These are phyloP conservation scores for Colletotrichum aenigma DNA, from an alignment of 2,329 filamentous ascomycete genomes.

Conservation along the genomic window DNA sequence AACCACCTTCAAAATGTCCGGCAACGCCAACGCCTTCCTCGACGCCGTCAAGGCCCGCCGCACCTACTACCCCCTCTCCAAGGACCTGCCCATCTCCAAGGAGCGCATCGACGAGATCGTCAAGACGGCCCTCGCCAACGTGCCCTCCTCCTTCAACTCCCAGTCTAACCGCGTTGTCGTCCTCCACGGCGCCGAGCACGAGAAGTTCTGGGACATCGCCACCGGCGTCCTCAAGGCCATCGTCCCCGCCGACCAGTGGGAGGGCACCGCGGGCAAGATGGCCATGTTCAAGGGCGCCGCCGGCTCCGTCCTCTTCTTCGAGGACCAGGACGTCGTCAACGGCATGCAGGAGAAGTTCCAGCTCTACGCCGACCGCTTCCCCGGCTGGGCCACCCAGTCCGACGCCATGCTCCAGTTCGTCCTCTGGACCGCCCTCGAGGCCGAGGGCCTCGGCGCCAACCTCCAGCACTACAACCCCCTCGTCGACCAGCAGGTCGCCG, in stretches of 20 bases:
- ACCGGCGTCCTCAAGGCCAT: constrained; percentile 68
- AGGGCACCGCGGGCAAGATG: constrained; percentile 50
- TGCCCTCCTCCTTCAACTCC: constrained; percentile 87
- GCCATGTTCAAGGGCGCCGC: constrained; percentile 71
- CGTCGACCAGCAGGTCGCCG: constrained; percentile 73
- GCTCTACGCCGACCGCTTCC: constrained; percentile 80
- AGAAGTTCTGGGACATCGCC: constrained; percentile 83
- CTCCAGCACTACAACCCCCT: constrained; percentile 94
- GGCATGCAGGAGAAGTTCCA: constrained; percentile 72
- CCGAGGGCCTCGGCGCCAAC: constrained; percentile 85
- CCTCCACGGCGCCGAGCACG: constrained; percentile 81
- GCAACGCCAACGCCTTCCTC: constrained; percentile 58
- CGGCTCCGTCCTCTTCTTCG: constrained; percentile 88
- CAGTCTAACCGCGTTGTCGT: constrained; percentile 82
- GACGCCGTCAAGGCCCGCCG: constrained; percentile 71
- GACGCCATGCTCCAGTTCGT: constrained; percentile 83
- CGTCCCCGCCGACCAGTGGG: constrained; percentile 68
- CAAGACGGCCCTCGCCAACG: constrained; percentile 66
- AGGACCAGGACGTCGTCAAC: constrained; percentile 73
- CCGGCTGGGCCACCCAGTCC: constrained; percentile 75
- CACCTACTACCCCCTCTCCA: constrained; percentile 70
- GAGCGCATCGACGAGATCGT: constrained; percentile 69
- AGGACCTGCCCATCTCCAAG: constrained; percentile 63
- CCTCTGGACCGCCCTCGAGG: constrained; percentile 81
- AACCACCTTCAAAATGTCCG: constrained; percentile 18